Evolutionary conservation across 1,284 basidiomycete species (phyloP), one percentile per base, ranked within the genome.

Genomic region (Trichosporon ovoides): DNA sequence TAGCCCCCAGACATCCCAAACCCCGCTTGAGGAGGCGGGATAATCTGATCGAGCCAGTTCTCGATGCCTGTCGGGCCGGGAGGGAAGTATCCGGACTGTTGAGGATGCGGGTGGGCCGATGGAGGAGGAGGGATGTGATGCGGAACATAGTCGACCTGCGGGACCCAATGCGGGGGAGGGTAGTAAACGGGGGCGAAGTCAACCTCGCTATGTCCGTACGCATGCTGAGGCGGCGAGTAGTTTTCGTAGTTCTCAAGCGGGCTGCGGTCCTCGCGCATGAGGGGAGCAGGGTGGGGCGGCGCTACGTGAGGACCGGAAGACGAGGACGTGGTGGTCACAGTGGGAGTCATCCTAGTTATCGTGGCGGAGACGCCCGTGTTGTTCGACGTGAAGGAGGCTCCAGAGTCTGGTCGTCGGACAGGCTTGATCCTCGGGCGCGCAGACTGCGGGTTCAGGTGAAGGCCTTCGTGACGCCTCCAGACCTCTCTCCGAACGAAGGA

Each of bases 361-460:
- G 40, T 38, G 18, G 38, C 34, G 9, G 40, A 43, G 31, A 38
- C 28, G 7, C 36, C 38, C 38, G 37, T 40, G 24, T 38, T 40
- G 36, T 35, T 19, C 38, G 49, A 35, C 37, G 50, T 18, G 37
- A 53, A 24, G 7, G 52, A 19, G 18, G 38, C 28, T 37, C 38
- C 33, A 5, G 40, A 13, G 28, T 48, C 51, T 18, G 37, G 24
- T 38, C 52, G 22, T 43, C 49, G 49, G 7, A 59, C 50, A 14
- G 58, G 58, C 50, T 59, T 59, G 54, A 59, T 56, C 6, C 58
- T 51, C 4, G 58, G 58, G 12, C 52, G 52, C 9, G 46, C 31
- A 5, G 58, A 59, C 46, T 59, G 53, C 12, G 58, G 58, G 28
- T 52, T 59, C 43, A 59, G 20, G 33, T 59, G 58, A 20, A 59